Base-by-base conservation (phyloP, 495 filamentous ascomycete species). In the Xylaria grammica region DNA sequence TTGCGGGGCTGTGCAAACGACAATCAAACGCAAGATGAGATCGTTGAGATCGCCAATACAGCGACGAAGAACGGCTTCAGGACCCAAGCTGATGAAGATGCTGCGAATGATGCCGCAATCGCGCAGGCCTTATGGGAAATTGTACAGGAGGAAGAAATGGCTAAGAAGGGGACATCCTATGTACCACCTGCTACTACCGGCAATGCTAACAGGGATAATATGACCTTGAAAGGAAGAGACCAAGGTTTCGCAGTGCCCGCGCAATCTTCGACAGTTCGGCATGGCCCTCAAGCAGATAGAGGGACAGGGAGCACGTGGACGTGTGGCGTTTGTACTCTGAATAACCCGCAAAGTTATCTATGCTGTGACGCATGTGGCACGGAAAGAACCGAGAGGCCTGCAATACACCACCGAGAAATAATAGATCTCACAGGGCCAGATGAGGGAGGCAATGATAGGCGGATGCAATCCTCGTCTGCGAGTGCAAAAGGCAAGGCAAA, bases 61-160 rank as follows among this genome's bases (percentile, higher is more conserved):
- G 90, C 90, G 7, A 87, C 86, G 4, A 76, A 79, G 49, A 90
- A 89, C 68, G 91, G 92, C 0, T 93, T 95, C 80, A 80, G 84
- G 42, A 97, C 94, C 0, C 84, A 93, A 71, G 91, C 91, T 0
- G 91, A 96, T 69, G 91, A 95, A 69, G 93, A 97, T 56, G 89
- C 93, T 67, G 94, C 92, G 1, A 94, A 97, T 65, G 92, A 97
- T 49, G 83, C 84, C 20, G 94, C 94, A n/a, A 97, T 97, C 67
- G 83, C 92, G 61, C 86, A 93, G 67, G 94, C 93, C 0, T 84
- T 94, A 27, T 92, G 91, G 77, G 94, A 98, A 58, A 77, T 98
- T 10, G 89, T 96, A 30, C 89, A 94, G 69, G 90, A 94, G 67
- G 94, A 97, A 67, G 85, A 89, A 58, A 85, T 84, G 72, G 64